Base-by-base conservation (phyloP, 768 basidiomycete species). In the Daedaleopsis sinensis region DNA sequence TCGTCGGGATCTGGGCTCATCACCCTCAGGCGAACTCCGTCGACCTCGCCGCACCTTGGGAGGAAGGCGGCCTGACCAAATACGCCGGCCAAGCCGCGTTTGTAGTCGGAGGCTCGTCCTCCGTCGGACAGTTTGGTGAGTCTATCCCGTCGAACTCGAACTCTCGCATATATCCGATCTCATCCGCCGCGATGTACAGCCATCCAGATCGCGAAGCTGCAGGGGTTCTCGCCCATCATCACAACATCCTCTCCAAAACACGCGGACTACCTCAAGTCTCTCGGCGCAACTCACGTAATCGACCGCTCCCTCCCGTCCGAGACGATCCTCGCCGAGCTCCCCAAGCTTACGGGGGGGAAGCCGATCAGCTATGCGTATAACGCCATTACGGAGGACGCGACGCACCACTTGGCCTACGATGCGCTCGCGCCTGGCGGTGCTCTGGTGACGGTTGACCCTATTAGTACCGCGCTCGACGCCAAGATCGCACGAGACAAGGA, bases 41-140 rank as follows among this genome's bases (percentile, higher is more conserved):
- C 10, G 23, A 39, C 15, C 35, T 76, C 23, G 53, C 58, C 8
- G 55, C 70, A n/a, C 75, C 74, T 1, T 70, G 72, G 59, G 65
- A 68, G 7, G 21, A 62, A 10, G 63, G 67, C 8, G 72, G 71
- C 9, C 52, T 53, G 19, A 71, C 71, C 11, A 72, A 73, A 54
- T 75, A 77, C 61, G 62, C 63, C 3, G 73, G 68, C 4, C 66
- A 69, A 53, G 75, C 78, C 3, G 64, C 77, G 48, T 19, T 74
- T 5, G 58, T 74, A 38, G 46, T 72, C 18, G 72, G 73, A 43
- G 73, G 71, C 8, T 51, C 70, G 3, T 63, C 65, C 11, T 65
- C 70, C 23, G 67, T 74, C n/a, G 73, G 73, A 21, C 71, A 73
- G 57, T 67, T 65, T 61, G 67, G 72, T 71, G 52, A 36, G 71